Base-by-base conservation (phyloP, 2,329 filamentous ascomycete genomes). In the Balansia obtecta region DNA sequence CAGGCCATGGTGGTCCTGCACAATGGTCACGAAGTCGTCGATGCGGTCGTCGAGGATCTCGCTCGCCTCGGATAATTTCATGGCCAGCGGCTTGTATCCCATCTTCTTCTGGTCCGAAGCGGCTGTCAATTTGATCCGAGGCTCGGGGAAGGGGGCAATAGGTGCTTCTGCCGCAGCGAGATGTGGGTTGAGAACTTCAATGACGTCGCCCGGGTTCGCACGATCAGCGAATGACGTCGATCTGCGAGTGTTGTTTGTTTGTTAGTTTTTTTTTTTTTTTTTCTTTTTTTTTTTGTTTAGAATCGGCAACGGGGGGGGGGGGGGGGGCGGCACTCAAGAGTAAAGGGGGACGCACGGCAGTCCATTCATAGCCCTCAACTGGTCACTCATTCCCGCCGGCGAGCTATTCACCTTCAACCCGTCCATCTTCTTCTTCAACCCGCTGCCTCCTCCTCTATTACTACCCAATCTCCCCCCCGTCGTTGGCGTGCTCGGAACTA, bases 1-100 rank as follows among this genome's bases (percentile, higher is more conserved):
- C 6, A 95, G 72, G 13, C 78, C 73, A 65, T 95, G 80, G 56
- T 89, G 74, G 50, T 84, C 79, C 67, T 87, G 82, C 5, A 95
- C 74, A 1, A 89, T 66, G n/a, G 73, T 70, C 52, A 81, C 76
- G 60, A 96, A 95, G 55, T 90, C 88, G 59, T 97, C 89, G 70
- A 98, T 96, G 58, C 89, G 79, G 67, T 97, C 91, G 67, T 98
- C 93, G 8, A 97, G 76, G 43, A 95, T 87, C 65, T 95, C 90
- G 4, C 91, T 95, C 0, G 88, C 83, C 64, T 96, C 90, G 5
- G 88, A 90, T 7, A 93, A 75, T 61, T 95, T 95, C 89, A 97
- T 95, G 2, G 88, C 85, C 74, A 97, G 83, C 2, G 89, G 87
- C 63, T 90, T 93, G 68, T 97, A 98, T 1, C 75, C 81, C 57